Conservation (phyloP, 2,329 filamentous ascomycete genomes). For the Diaporthe sp. region DNA sequence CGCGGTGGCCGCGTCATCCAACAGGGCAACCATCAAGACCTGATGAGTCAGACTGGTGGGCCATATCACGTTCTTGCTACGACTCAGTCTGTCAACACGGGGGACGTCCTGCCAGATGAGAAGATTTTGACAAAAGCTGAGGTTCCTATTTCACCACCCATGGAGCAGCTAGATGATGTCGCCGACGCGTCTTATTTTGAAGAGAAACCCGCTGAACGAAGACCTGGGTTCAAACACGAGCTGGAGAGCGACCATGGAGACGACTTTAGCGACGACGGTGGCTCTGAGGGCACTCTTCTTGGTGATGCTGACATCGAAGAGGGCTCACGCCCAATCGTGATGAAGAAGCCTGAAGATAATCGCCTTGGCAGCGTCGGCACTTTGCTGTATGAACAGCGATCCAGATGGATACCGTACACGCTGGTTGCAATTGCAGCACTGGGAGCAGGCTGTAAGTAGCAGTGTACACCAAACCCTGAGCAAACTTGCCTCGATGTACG, state of each 20-base stretch:
- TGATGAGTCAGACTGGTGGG: neutral
- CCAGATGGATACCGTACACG: neutral
- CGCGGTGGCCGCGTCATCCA: slow-evolving; percentile 1
- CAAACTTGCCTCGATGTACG: slow-evolving; percentile 37
- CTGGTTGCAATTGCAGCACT: neutral
- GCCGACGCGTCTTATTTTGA: slow-evolving; percentile 54
- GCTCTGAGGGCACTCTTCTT: slow-evolving; percentile 17
- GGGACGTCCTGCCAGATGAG: slow-evolving; percentile 51
- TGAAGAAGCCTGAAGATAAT: neutral
- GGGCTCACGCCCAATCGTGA: neutral
- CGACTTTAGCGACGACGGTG: neutral
- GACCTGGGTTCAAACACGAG: slow-evolving; percentile 75
- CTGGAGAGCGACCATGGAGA: neutral
- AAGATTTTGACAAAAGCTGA: slow-evolving; percentile 51
- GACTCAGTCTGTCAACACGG: neutral
- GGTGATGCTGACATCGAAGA: slow-evolving; percentile 15
- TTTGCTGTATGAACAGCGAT: slow-evolving; percentile 19
- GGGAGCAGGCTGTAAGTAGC: slow-evolving; percentile 45
- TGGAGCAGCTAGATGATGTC: slow-evolving; percentile 13
- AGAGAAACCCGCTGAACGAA: slow-evolving; percentile 80
- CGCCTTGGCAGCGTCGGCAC: slow-evolving; percentile 18
- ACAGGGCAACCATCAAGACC: neutral
- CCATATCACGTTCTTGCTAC: neutral
- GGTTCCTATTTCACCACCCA: fast-evolving
- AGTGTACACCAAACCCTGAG: slow-evolving; percentile 66